Evolutionary conservation across 2,329 filamentous ascomycete species (phyloP), one percentile per base, ranked within the genome.

Genomic region (Orbilia ellipsospora): DNA sequence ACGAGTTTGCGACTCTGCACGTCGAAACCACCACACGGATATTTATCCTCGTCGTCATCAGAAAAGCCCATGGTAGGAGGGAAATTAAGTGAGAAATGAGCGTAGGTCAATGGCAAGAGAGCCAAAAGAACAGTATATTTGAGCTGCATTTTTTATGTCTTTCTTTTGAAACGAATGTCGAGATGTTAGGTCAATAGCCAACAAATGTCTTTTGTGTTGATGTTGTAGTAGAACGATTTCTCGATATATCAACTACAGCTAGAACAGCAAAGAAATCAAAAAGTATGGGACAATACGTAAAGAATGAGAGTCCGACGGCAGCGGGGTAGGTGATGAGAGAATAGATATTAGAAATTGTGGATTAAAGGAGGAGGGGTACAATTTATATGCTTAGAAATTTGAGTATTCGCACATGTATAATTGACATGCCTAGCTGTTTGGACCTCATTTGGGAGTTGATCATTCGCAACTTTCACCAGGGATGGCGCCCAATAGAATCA

Each of bases 1-100:
- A 75, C 72, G 12, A 54, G 44, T 52, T 66, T 62, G 7, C 73
- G 66, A 36, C 31, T 18, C 5, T 40, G 56, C 1, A 40, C 40
- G 15, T 77, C 42, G 56, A 72, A 72, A 16, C 61, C 59, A 13
- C 73, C 73, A 18, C 73, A 77, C 13, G 73, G 73, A 51, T 72
- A 77, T n/a, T 23, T 20, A 7, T 31, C 16, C 28, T 77, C 66
- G 1, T 72, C 52, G 42, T 72, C 66, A 18, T 77, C 73, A 3
- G 45, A 56, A 40, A 77, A 77, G 2, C 73, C 73, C 31, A 77
- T 65, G 13, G 66, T 60, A 2, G 61, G 26, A 51, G 73, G 73
- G 5, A 59, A 62, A 18, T 77, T 62, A 6, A 77, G 55, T 16
- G 59, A 50, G 31, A 77, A 77, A 42, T 77, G 73, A 12, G 73